Conservation (phyloP, 2,329 filamentous ascomycete genomes). For the Aspergillus candidus region DNA sequence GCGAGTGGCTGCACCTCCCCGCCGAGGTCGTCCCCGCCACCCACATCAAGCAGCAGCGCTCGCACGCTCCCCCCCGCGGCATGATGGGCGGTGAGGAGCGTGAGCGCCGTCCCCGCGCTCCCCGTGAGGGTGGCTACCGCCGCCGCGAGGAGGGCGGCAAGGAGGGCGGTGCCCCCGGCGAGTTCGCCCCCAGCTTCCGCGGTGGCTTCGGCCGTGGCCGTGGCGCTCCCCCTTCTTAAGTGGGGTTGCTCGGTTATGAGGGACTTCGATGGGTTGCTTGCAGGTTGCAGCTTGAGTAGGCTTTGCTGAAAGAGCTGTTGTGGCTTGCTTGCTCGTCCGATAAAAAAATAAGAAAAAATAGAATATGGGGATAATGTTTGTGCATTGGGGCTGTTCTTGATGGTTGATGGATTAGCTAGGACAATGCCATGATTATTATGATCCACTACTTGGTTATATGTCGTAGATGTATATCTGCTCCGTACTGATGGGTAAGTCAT, state of each 20-base stretch:
- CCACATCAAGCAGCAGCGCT: constrained; percentile 99
- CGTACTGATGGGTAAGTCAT: too few species aligned
- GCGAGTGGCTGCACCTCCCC: constrained; percentile 99
- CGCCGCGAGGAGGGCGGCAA: constrained; percentile 82
- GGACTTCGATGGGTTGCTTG: constrained; percentile 20
- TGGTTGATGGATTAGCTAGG: constrained; percentile 23
- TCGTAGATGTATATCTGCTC: too few species aligned
- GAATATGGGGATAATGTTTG: constrained; percentile 17
- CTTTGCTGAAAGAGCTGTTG: constrained; percentile 16
- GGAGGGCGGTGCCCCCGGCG: constrained; percentile 86
- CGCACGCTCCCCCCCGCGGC: constrained; percentile 93
- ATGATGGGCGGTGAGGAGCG: constrained; percentile 87
- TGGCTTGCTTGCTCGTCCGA: constrained; percentile 15
- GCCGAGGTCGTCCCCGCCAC: constrained; percentile 99
- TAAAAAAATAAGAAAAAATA: constrained; percentile 8
- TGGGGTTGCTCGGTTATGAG: constrained; percentile 29
- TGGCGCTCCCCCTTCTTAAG: constrained; percentile 59
- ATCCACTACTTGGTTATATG: constrained; percentile 1
- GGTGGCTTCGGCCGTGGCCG: constrained; percentile 85
- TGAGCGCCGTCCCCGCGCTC: constrained; percentile 74
- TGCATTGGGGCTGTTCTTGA: constrained; percentile 19
- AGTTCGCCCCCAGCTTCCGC: constrained; percentile 90
- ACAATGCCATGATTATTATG: constrained; percentile 29
- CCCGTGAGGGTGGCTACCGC: constrained; percentile 83
- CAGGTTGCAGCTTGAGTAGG: constrained; percentile 26